Base-by-base conservation (phyloP, 768 basidiomycete species). In the Tubosaeta brunneosetosa region DNA sequence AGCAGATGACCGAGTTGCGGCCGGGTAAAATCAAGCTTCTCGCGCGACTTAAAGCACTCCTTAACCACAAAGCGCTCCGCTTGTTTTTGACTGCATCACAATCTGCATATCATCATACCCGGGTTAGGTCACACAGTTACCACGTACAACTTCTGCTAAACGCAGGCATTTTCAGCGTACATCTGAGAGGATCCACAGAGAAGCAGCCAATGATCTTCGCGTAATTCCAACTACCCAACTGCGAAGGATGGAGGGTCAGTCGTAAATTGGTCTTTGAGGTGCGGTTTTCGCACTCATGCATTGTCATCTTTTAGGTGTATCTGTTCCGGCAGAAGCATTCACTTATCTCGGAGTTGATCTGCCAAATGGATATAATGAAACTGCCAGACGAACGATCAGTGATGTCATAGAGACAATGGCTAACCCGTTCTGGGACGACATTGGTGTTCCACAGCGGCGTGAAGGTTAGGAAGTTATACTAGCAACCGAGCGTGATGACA, bases 401-500 rank as follows among this genome's bases (percentile, higher is more conserved):
- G 45, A 38, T 17, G 49, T 29, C 11, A 46, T 12, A 13, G 17
- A 33, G 3, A 43, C 16, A 10, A 49, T 60, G 6, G 12, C 22
- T 13, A 1, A 25, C 22, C 58, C 53, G 12, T 60, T 60, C 40
- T 2, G 13, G 2, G 50, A 60, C 5, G 13, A 60, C 26, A 9
- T 31, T 9, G 4, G 47, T 8, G 14, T 49, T 14, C 4, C 50
- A 8, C 50, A 51, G 25, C 37, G 48, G 2, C 0, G 52, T 8
- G 46, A 55, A 16, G 46, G 55, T 55, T 29, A 55, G 55, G 16
- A 32, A 13, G 22, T 14, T 32, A 2, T 2, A 0, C 7, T 12
- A 25, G 22, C 22, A 22, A 22, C n/a, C 8, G 22, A 22, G 22
- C 22, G 22, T 22, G 22, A 22, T 22, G 22, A 22, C 22, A 22